Evolutionary conservation across 495 filamentous ascomycete genomes (phyloP).

Genomic region (Margaritispora aquatica): DNA sequence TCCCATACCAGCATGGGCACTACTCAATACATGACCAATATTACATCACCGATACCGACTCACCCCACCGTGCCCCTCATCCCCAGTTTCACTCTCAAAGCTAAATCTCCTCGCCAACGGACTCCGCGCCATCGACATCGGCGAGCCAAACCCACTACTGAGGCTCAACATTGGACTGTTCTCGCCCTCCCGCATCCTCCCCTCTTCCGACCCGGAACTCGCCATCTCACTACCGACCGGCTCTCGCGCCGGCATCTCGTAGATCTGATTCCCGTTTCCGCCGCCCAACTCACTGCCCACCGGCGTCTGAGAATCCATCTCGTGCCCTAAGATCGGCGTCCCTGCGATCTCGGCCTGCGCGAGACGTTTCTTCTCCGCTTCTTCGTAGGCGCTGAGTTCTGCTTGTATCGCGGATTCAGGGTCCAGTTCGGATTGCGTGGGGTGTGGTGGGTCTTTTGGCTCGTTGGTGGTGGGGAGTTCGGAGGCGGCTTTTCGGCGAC

Average conservation of each 20-base stretch:
- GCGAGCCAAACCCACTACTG: no score
- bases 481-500: background rate
- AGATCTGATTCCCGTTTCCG: background rate
- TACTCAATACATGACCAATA: no score
- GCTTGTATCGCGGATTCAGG: background rate
- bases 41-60: no score
- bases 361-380: background rate
- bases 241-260: constrained; percentile 6
- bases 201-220: no score
- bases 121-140: no score
- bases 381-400: background rate
- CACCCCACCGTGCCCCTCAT: no score
- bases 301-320: background rate
- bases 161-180: no score
- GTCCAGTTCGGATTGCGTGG: background rate
- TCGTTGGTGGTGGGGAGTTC: background rate
- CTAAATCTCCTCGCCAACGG: no score
- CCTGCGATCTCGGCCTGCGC: background rate
- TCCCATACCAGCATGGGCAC: no score
- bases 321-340: background rate
- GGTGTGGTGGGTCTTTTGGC: background rate
- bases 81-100: no score
- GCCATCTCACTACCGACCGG: background rate
- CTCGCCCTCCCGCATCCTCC: no score
- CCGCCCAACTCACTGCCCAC: constrained; percentile 4